Base-by-base conservation (phyloP, 78 protist species). In the Isochrysis galbana region DNA sequence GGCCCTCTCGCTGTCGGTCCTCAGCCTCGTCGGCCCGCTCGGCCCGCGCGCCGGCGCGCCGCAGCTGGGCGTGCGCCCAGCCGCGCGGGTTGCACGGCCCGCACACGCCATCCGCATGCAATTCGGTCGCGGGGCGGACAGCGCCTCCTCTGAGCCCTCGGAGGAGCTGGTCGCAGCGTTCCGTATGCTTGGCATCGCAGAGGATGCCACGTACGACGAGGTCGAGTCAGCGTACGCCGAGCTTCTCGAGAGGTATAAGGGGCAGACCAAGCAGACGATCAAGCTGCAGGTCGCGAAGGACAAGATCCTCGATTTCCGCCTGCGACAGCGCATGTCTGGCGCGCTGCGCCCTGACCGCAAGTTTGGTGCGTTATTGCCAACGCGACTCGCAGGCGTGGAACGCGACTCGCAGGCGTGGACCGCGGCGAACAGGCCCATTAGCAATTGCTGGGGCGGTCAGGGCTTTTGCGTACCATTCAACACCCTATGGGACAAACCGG, bases 261-360 rank as follows among this genome's bases (percentile, higher is more conserved):
- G 48, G 36, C 36, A 77, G 38, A 77, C 45, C 48, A 80, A 80
- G 88, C 14, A 0, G 39, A 1, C 29, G 26, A 80, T 80, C 88
- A 42, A 44, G 88, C 88, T 80, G 29, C 32, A 80, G 88, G 88
- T 80, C 0, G 54, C 88, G 39, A 80, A 80, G 88, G 88, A 80
- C 55, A 2, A 22, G 7, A 44, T 80, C 38, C 36, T 80, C 17
- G 88, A 80, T 0, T 5, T 29, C 39, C 88, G 48, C 5, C 54
- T 80, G 34, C 47, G 54, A 19, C 88, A 44, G 88, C 88, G 88
- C 55, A 80, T 80, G 88, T 29, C 29, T 5, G 88, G 88, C 34
- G 36, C 88, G 19, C 88, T 80, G 32, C 3, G 29, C 22, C 3
- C 39, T 17, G 32, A 3, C 34, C 44, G 5, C 26, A 38, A 2